These are phyloP conservation scores for Pythium coloratum DNA, from an alignment of 352 stramenopile genomes.

Conservation along the genomic window DNA sequence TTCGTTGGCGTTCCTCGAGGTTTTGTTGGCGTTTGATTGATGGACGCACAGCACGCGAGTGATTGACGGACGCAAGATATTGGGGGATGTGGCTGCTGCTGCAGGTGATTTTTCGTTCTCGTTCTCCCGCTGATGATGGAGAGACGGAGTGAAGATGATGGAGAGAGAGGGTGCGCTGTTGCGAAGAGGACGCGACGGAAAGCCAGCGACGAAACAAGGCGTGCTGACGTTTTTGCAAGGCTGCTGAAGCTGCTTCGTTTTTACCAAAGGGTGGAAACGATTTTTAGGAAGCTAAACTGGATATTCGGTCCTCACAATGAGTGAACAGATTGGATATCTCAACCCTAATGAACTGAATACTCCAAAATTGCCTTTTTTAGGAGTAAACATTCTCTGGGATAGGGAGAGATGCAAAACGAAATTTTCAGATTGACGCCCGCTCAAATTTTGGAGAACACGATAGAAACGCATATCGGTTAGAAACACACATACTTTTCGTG, in stretches of 20 bases:
- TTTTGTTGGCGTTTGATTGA: constrained; percentile 3
- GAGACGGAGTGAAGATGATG: not conserved
- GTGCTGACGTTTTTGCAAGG: constrained; percentile 1
- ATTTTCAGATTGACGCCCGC: not conserved
- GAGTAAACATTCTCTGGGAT: not conserved
- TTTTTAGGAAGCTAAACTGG: not conserved
- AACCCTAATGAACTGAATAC: not conserved
- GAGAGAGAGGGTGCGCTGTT: not conserved
- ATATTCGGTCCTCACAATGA: not conserved
- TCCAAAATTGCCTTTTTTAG: not conserved
- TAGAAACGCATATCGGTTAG: not conserved
- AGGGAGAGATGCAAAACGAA: not conserved
- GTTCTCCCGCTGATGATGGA: not conserved
- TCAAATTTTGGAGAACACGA: not conserved
- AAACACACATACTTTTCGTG: not conserved
- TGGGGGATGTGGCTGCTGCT: not conserved
- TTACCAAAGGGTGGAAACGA: not conserved
- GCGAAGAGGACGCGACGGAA: constrained; percentile 1
- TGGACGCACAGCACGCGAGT: not conserved
- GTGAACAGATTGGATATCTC: not conserved
- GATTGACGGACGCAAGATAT: not conserved
- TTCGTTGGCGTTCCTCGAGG: not conserved
- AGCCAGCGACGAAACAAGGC: not conserved
- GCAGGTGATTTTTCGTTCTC: not conserved
- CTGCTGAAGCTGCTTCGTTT: not conserved